Evolutionary conservation across 345 rosid species (phyloP), one percentile per base, ranked within the genome.

Genomic region (Rhodamnia argentea): DNA sequence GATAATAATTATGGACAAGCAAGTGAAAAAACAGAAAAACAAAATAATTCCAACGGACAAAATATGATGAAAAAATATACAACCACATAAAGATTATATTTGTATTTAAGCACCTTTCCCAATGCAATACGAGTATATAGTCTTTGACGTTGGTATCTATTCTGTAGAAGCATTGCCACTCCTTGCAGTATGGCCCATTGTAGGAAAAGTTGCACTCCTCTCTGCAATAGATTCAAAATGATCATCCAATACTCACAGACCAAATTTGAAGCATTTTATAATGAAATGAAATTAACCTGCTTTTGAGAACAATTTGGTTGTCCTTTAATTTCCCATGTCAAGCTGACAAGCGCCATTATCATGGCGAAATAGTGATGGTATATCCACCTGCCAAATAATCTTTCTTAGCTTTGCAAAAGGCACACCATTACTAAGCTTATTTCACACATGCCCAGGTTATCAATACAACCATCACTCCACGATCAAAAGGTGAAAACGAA

Each of bases 161-260:
- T 98, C 89, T 96, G 99, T 40, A 98, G 93, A 90, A 98, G 99
- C 99, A 98, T 96, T 40, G 99, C 97, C 74, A 96, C 96, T 86
- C 99, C 99, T 95, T 98, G 99, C 98, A 98, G 91, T 93, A 98
- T 96, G 88, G 99, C 99, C 99, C 99, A 98, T 92, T 95, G 96
- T 87, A 98, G 93, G 92, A 98, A 98, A 70, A 96, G 98, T 89
- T 95, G 93, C n/a, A 96, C 99, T 52, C 99, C 99, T 89, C 98
- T 93, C 99, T 98, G 93, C 87, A 90, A 24, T 91, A 56, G 37
- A 82, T 85, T 89, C 83, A 42, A 87, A 54, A 40, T 83, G 84
- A 53, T 27, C 59, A 83, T 83, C 26, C 47, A 83, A n/a, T 29
- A 55, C 37, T 84, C 86, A 62, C 54, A 76, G 59, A 70, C 84